phyloP scores from a whole-genome alignment of 1,284 basidiomycete species.

The Stereum hirsutum region DNA sequence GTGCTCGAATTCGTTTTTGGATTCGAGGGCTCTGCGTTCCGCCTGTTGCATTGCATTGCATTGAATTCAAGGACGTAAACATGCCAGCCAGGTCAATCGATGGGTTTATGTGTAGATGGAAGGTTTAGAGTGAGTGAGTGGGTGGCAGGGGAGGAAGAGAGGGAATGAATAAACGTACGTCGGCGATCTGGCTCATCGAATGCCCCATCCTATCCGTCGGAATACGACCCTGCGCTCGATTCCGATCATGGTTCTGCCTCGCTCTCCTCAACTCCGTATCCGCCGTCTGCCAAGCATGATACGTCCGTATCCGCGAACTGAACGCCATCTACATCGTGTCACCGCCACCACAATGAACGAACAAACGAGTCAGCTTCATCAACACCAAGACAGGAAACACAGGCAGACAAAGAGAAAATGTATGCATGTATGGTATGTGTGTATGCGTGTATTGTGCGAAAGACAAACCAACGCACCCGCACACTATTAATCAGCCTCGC shows the following conservation, averaged over 20 bases:
- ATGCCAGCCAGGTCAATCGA: too few relatives aligned
- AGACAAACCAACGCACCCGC: constrained; percentile 44
- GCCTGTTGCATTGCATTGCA: constrained; percentile 36
- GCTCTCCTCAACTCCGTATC: constrained; percentile 71
- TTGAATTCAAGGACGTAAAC: constrained; percentile 2
- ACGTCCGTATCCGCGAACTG: constrained; percentile 75
- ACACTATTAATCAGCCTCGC: constrained; percentile 86
- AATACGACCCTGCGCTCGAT: constrained; percentile 63
- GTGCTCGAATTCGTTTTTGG: constrained; percentile 82
- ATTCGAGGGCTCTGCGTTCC: constrained; percentile 74
- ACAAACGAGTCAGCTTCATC: neutral
- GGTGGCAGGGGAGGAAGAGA: constrained; percentile 5
- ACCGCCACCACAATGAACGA: constrained; percentile 2
- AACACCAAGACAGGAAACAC: neutral
- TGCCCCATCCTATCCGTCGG: constrained; percentile 57
- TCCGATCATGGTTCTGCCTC: constrained; percentile 74
- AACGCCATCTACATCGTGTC: constrained; percentile 72
- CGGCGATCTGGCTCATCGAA: constrained; percentile 69
- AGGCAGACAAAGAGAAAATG: too few relatives aligned
- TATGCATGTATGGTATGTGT: neutral
- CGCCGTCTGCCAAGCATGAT: constrained; percentile 71
- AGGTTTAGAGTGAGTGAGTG: neutral
- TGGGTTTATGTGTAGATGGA: too few relatives aligned
- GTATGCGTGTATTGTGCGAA: too few relatives aligned
- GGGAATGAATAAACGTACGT: constrained; percentile 50